Evolutionary conservation across 2,329 filamentous ascomycete species (phyloP).

Genomic region (Aspergillus persii): DNA sequence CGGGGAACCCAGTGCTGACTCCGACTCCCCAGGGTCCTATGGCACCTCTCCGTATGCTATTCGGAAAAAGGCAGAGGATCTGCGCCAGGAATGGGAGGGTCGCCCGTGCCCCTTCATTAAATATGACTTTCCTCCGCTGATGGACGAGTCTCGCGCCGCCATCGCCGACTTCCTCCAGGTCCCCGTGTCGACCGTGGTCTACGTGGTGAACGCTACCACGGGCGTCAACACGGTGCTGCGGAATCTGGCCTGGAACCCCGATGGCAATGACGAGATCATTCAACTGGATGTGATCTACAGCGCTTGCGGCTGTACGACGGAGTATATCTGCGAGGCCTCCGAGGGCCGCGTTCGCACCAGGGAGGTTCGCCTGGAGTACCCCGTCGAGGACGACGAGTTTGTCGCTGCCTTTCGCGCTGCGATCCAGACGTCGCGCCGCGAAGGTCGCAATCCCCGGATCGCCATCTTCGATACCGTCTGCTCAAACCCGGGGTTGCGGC

Average conservation of each 20-base stretch:
- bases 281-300: constrained; percentile 71
- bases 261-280: constrained; percentile 59
- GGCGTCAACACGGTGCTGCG: constrained; percentile 68
- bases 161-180: constrained; percentile 65
- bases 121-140: constrained; percentile 60
- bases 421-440: constrained; percentile 6
- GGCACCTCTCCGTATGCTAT: neutral
- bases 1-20: neutral
- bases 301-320: constrained; percentile 67
- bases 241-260: constrained; percentile 62
- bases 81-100: neutral
- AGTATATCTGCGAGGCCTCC: constrained; percentile 64
- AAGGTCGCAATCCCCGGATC: constrained; percentile 44
- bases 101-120: neutral
- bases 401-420: constrained; percentile 35
- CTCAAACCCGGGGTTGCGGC: constrained; percentile 68
- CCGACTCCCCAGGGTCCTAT: neutral
- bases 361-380: constrained; percentile 59
- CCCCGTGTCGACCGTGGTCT: constrained; percentile 63
- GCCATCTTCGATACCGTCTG: constrained; percentile 74
- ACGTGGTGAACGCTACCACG: constrained; percentile 73
- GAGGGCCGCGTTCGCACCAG: constrained; percentile 41
- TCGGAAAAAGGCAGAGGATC: neutral
- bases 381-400: constrained; percentile 65
- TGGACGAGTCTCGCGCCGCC: constrained; percentile 63